A percentile compares a stretch with the other conserved stretches of the same genome.
Evolutionary conservation across 768 basidiomycete species (phyloP).

Genomic region (Leccinum sublutescens): DNA sequence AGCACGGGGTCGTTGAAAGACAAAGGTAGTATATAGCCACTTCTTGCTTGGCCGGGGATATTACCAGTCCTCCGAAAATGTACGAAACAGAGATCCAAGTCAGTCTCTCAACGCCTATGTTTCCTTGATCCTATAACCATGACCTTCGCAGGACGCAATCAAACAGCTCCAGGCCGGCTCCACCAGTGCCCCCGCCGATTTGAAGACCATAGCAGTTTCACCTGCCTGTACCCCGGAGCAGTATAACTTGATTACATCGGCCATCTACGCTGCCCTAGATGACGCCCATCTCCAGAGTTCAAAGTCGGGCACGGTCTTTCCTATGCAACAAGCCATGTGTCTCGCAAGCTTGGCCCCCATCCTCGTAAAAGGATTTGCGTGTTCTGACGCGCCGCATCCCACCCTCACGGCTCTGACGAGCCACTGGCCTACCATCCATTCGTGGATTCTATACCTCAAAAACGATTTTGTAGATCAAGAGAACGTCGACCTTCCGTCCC

Average conservation of each 20-base stretch:
- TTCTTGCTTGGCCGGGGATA: neutral
- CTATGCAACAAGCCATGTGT: conserved; percentile 22
- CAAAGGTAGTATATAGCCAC: neutral
- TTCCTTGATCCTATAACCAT: neutral
- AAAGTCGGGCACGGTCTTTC: conserved; percentile 11
- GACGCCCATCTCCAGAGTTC: conserved; percentile 16
- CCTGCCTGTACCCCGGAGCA: conserved; percentile 21
- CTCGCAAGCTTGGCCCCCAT: conserved; percentile 18
- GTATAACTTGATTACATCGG: conserved; percentile 12
- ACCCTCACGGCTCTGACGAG: conserved; percentile 5
- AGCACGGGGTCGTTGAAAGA: neutral
- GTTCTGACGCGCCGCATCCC: neutral
- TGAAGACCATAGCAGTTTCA: conserved; percentile 22
- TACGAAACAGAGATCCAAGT: conserved; percentile 20
- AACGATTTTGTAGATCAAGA: conserved; percentile 22
- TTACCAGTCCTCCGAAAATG: conserved; percentile 9
- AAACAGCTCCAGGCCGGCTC: conserved; percentile 26
- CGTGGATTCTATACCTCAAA: conserved; percentile 29
- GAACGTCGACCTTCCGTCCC: conserved; percentile 18
- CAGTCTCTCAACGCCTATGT: neutral
- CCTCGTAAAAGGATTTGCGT: conserved; percentile 3
- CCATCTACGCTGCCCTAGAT: conserved; percentile 24
- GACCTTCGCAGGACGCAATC: conserved; percentile 16
- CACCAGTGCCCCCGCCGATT: conserved; percentile 10
- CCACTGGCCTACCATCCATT: conserved; percentile 21